Evolutionary conservation across 768 basidiomycete species (phyloP).

Genomic region (Lactarius pseudohatsudake): DNA sequence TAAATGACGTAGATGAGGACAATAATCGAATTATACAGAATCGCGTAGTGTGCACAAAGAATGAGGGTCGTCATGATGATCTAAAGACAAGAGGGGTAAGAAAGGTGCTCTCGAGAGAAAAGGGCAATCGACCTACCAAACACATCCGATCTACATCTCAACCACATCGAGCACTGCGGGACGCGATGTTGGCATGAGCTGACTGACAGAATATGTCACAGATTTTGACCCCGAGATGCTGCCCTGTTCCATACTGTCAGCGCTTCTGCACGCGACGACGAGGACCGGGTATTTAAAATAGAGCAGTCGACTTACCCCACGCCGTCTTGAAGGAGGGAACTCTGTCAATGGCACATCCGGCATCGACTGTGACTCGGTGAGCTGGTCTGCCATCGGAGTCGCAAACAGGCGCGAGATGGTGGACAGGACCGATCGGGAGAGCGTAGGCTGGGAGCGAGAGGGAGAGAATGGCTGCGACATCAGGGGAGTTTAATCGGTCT

Average conservation of each 20-base stretch:
- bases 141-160: background rate
- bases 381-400: slow-evolving; percentile 9
- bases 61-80: background rate
- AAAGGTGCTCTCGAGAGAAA: background rate
- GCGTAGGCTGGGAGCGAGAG: slow-evolving; percentile 2
- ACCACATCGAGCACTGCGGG: slow-evolving; percentile 2
- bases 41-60: background rate
- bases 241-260: background rate
- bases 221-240: background rate
- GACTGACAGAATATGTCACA: background rate
- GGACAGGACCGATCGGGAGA: slow-evolving; percentile 9
- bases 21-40: background rate
- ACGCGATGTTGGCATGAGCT: background rate
- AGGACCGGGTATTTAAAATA: background rate
- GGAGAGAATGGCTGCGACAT: slow-evolving; percentile 7
- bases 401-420: slow-evolving; percentile 17
- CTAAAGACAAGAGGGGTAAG: background rate
- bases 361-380: slow-evolving; percentile 11
- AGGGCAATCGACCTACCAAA: background rate
- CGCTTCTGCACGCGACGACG: background rate
- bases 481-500: background rate
- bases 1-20: background rate
- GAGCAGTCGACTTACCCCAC: slow-evolving; percentile 2
- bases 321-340: slow-evolving; percentile 6
- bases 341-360: slow-evolving; percentile 8